These are phyloP conservation scores for Peronosclerospora sorghi DNA, from an alignment of 352 stramenopile genomes.

Conservation along the genomic window DNA sequence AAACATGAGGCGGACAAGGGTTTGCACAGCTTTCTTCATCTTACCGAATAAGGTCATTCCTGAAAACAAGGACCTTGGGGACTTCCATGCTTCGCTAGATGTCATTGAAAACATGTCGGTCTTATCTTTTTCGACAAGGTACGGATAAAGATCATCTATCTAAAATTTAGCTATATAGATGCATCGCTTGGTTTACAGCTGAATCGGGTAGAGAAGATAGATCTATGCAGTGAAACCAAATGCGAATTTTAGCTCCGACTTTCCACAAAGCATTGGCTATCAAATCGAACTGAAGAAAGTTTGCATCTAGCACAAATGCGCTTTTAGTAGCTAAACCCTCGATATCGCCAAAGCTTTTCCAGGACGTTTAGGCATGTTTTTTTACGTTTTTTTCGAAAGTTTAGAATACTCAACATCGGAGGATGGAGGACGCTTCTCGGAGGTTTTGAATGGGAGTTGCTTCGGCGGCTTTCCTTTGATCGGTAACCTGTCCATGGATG, in stretches of 20 bases:
- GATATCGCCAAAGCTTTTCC: too few relatives aligned
- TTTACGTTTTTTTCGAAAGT: too few relatives aligned
- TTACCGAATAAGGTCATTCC: slow-evolving; percentile 85
- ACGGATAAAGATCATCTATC: background rate
- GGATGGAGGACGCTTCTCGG: too few relatives aligned
- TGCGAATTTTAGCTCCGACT: slow-evolving; percentile 38
- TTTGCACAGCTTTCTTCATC: slow-evolving; percentile 89
- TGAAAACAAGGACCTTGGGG: slow-evolving; percentile 55
- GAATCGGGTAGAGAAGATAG: slow-evolving; percentile 27
- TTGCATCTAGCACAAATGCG: too few relatives aligned
- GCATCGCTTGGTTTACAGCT: slow-evolving; percentile 24
- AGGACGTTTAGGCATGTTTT: too few relatives aligned
- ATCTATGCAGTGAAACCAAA: slow-evolving; percentile 59
- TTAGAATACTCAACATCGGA: too few relatives aligned
- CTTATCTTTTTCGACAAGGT: slow-evolving; percentile 91
- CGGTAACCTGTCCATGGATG: too few relatives aligned
- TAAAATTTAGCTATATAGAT: too few relatives aligned
- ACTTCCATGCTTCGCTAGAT: slow-evolving; percentile 85
- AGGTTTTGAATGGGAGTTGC: too few relatives aligned
- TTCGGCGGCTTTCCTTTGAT: background rate
- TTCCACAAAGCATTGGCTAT: slow-evolving; percentile 27
- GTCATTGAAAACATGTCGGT: slow-evolving; percentile 88
- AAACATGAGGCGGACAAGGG: slow-evolving; percentile 26
- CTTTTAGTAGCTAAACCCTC: too few relatives aligned
- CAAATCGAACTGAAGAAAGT: too few relatives aligned